Evolutionary conservation across 345 rosid genomes (phyloP), one percentile per base, ranked within the genome.

Genomic region (Salix exigua): DNA sequence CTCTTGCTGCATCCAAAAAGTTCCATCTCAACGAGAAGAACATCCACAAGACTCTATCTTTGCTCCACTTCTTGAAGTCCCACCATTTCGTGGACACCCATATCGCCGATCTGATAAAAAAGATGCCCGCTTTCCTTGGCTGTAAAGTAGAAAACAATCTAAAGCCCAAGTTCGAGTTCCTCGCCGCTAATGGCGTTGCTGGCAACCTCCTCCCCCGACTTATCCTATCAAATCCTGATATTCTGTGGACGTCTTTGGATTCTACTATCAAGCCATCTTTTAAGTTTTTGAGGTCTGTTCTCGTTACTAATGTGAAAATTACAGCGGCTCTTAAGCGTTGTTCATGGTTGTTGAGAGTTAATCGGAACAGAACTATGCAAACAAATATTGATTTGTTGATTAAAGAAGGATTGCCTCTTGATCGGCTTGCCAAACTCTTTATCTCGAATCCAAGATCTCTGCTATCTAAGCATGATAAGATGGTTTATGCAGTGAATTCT

Each of bases 121-220:
- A 64, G 40, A 12, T 33, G 11, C 85, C 82, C 18, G 1, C 12
- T 12, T 33, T 79, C 40, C 81, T 81, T 17, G 44, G 1, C 0
- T 31, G 18, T 42, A 76, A 23, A 37, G 65, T 65, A 6, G 62
- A 73, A 38, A 21, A 35, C 23, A 79, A 60, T 51, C 65, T 79
- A 0, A 73, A 16, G 67, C 79, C 81, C 58, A 82, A 85, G 53
- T 8, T 82, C 30, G 79, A 77, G 38, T 67, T 55, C 63, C 65
- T 81, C 35, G 8, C 25, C 7, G 50, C 50, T 19, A 72, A 66
- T 25, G 77, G 85, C 50, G 71, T 81, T 13, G 58, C 44, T 9
- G 79, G 81, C 61, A 31, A 61, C 51, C 77, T 58, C 40, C 77
- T 83, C 21, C 58, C 51, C 30, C 30, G 48, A 25, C 44, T 81